Percentiles rank a stretch among this genome's conserved stretches.
phyloP scores from a whole-genome alignment of 306 rosid genomes.

The Lagenaria siceraria region DNA sequence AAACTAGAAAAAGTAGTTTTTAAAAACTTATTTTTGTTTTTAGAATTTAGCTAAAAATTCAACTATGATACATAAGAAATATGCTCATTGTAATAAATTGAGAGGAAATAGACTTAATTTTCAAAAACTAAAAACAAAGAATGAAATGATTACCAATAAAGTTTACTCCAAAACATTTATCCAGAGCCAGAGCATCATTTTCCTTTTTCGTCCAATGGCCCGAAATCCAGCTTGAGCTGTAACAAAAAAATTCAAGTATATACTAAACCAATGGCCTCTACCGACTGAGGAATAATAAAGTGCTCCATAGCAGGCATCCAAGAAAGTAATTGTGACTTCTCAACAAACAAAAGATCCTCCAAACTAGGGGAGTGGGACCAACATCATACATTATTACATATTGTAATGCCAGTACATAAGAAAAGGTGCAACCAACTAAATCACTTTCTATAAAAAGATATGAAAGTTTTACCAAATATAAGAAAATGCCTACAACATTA shows the following conservation, averaged over 20 bases:
- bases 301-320: neutral
- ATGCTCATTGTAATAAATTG: too few species aligned
- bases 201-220: neutral
- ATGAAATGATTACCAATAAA: too few species aligned
- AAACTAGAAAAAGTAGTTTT: too few species aligned
- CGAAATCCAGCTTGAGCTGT: neutral
- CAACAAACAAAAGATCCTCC: neutral
- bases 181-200: neutral
- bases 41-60: too few species aligned
- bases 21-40: too few species aligned
- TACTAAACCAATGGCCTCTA: neutral
- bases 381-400: neutral
- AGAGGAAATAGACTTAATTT: too few species aligned
- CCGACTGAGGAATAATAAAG: neutral
- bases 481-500: neutral
- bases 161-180: too few species aligned
- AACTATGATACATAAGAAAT: too few species aligned
- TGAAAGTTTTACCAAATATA: neutral
- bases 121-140: too few species aligned
- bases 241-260: neutral
- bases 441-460: conserved; percentile 8
- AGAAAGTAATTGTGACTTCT: neutral
- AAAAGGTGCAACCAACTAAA: neutral
- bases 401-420: neutral
- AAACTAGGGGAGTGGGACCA: neutral